Percentiles rank a stretch among this genome's conserved stretches.
These are phyloP conservation scores for Alternaria panax DNA, from an alignment of 2,329 filamentous ascomycete genomes.

Conservation along the genomic window DNA sequence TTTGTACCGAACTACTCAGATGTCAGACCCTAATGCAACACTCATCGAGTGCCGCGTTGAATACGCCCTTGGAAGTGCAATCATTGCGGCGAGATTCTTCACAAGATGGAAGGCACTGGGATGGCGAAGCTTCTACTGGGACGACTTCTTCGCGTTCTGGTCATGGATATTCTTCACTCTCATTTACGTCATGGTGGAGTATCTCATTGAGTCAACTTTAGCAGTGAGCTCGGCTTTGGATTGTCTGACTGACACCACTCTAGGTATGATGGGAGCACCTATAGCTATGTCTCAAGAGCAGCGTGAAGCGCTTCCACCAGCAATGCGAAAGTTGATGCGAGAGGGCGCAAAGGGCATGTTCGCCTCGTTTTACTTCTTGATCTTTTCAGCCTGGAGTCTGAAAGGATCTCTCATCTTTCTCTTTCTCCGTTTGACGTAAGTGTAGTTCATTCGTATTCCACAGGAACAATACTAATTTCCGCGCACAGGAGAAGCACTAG, in stretches of 20 bases:
- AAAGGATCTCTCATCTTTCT: not conserved
- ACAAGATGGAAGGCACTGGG: not conserved
- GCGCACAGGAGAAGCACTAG: not conserved
- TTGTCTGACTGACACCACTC: not conserved
- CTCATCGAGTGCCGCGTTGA: not conserved
- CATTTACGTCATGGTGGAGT: conserved; percentile 5
- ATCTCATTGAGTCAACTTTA: not conserved
- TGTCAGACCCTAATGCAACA: not conserved
- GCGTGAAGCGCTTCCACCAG: not conserved
- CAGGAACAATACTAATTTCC: not conserved
- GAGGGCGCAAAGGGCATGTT: conserved; percentile 6
- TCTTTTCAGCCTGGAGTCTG: not conserved
- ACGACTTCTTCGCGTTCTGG: not conserved
- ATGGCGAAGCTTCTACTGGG: conserved; percentile 1
- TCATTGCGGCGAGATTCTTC: not conserved
- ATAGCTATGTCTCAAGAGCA: conserved; percentile 9
- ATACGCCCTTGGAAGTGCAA: not conserved
- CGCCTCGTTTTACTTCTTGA: not conserved
- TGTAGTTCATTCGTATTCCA: not conserved
- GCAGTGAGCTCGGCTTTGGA: not conserved
- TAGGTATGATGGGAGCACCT: not conserved
- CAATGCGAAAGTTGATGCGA: not conserved
- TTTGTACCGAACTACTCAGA: not conserved
- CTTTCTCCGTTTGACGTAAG: not conserved
- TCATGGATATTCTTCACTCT: not conserved